These are phyloP conservation scores for Vitis hybrid DNA, from an alignment of 177 flowering plant species.

Conservation along the genomic window DNA sequence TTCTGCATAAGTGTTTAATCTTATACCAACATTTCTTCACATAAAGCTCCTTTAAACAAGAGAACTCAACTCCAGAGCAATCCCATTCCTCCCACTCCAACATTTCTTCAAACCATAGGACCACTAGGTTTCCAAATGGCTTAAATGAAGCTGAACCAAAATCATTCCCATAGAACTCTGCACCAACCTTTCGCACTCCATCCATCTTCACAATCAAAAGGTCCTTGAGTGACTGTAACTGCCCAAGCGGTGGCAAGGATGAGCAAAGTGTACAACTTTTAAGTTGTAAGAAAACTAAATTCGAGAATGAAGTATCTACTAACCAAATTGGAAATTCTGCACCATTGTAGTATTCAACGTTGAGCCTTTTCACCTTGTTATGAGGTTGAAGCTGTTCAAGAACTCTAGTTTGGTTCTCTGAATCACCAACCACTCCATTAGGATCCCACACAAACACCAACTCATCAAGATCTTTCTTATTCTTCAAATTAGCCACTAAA, in stretches of 20 bases:
- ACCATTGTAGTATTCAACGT: slow-evolving; percentile 10
- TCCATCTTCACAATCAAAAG: slow-evolving; percentile 6
- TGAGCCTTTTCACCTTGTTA: slow-evolving; percentile 9
- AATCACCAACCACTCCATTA: background rate
- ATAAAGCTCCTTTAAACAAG: slow-evolving; percentile 4
- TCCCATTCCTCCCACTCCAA: slow-evolving; percentile 18
- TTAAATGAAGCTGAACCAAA: too few species aligned
- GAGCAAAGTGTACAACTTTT: background rate
- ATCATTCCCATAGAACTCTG: slow-evolving; percentile 8
- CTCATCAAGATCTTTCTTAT: slow-evolving; percentile 13
- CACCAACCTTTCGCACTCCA: slow-evolving; percentile 8
- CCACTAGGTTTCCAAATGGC: slow-evolving; percentile 12
- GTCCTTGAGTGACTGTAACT: slow-evolving; percentile 6
- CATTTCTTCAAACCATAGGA: slow-evolving; percentile 10
- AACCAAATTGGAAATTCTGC: slow-evolving; percentile 20
- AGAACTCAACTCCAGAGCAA: background rate
- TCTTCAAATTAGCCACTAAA: slow-evolving; percentile 17
- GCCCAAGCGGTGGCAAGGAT: slow-evolving; percentile 23
- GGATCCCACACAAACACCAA: slow-evolving; percentile 16
- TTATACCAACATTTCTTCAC: background rate
- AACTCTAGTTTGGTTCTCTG: background rate
- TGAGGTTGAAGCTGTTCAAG: slow-evolving; percentile 17
- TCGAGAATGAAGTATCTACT: slow-evolving; percentile 14
- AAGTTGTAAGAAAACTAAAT: background rate
- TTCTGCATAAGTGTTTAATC: too few species aligned